A percentile compares a stretch with the other conserved stretches of the same genome.
Conservation (phyloP, 257 asterid species). For the Rubia yunnanensis region DNA sequence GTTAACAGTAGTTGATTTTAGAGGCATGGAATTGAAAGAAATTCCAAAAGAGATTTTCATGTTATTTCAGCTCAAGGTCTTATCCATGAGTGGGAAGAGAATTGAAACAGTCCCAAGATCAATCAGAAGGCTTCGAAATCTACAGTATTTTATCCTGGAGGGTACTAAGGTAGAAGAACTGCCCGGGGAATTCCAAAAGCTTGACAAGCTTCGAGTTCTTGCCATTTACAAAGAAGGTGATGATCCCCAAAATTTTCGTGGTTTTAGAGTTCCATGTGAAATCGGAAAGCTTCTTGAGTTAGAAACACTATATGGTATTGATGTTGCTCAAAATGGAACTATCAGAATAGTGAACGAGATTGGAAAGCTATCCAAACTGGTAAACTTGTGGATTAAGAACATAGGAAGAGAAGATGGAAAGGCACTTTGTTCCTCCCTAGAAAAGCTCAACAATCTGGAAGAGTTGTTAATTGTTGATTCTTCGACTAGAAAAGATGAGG, state of each 20-base stretch:
- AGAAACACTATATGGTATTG: not conserved
- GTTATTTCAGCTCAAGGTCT: slow-evolving; percentile 15
- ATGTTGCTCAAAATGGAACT: not conserved
- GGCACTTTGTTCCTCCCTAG: slow-evolving; percentile 25
- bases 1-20: slow-evolving; percentile 17
- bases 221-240: not conserved
- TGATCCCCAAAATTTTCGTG: not conserved
- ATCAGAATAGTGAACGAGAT: slow-evolving; percentile 8
- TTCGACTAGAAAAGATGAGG: not conserved
- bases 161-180: slow-evolving; percentile 2
- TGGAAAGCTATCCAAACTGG: slow-evolving; percentile 15
- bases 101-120: slow-evolving; percentile 12
- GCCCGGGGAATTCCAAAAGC: slow-evolving; percentile 16
- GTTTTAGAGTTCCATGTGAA: too few species aligned
- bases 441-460: slow-evolving; percentile 14
- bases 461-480: not conserved
- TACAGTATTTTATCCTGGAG: slow-evolving; percentile 2
- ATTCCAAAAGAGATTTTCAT: slow-evolving; percentile 20
- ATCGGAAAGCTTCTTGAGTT: not conserved
- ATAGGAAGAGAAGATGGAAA: slow-evolving; percentile 25
- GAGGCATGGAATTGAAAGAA: slow-evolving; percentile 3
- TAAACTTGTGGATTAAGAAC: slow-evolving; percentile 15
- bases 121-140: slow-evolving; percentile 11
- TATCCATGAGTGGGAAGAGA: slow-evolving; percentile 6
- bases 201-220: not conserved